These are phyloP conservation scores for Thermothielavioides terrestris DNA, from an alignment of 495 filamentous ascomycete species.

Conservation along the genomic window DNA sequence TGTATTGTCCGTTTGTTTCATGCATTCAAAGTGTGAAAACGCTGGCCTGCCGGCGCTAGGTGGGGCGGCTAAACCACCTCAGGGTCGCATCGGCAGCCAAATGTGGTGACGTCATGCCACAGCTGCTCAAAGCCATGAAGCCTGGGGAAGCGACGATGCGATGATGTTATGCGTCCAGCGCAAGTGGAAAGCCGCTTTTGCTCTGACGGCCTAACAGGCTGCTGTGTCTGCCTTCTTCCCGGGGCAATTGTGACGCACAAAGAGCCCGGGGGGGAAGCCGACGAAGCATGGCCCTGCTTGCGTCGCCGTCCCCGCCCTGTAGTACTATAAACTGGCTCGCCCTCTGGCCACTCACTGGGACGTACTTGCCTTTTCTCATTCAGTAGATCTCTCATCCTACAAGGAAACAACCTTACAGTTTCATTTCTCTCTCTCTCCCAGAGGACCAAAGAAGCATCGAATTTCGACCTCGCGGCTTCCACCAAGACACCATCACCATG, in stretches of 20 bases:
- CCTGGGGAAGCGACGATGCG: constrained; percentile 22
- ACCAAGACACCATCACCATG: constrained; percentile 42
- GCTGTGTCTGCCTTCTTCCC: neutral
- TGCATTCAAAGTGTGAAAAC: no score
- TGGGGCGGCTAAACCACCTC: constrained; percentile 4
- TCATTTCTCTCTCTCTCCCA: constrained; percentile 2
- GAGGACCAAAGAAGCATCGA: neutral
- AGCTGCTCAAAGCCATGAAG: constrained; percentile 16
- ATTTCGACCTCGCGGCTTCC: neutral
- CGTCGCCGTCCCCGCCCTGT: neutral
- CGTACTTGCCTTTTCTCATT: constrained; percentile 2
- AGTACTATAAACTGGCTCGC: constrained; percentile 16
- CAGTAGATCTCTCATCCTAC: neutral
- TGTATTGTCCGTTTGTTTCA: no score
- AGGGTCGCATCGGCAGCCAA: constrained; percentile 8
- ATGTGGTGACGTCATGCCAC: constrained; percentile 31
- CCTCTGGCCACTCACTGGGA: neutral
- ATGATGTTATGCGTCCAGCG: constrained; percentile 20
- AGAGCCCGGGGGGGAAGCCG: neutral
- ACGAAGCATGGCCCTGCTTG: constrained; percentile 1
- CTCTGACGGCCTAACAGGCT: constrained; percentile 1
- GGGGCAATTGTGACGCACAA: constrained; percentile 25
- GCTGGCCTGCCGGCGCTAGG: no score
- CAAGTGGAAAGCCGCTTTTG: neutral
- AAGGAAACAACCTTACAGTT: neutral